A percentile compares a stretch with the other conserved stretches of the same genome.
phyloP scores from a whole-genome alignment of 2,329 filamentous ascomycete genomes.

The Colletotrichum sp. region DNA sequence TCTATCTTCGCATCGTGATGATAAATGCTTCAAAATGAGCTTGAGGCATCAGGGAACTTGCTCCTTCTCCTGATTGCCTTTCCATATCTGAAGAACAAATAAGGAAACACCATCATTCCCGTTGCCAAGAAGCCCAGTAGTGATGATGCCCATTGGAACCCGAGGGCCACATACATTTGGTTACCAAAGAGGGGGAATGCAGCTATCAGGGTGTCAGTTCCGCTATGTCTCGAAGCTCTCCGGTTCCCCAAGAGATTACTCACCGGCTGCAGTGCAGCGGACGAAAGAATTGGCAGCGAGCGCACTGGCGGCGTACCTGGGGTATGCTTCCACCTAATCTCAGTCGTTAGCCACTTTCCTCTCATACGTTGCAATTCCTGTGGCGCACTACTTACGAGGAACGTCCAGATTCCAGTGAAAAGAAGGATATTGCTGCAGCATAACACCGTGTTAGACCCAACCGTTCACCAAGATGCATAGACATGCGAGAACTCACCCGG shows the following conservation, averaged over 20 bases:
- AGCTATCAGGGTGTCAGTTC: conserved; percentile 47
- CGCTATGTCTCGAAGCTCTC: neutral
- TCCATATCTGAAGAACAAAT: conserved; percentile 66
- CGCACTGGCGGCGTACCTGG: conserved; percentile 75
- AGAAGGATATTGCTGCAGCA: conserved; percentile 70
- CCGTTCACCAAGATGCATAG: neutral
- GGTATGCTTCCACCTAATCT: conserved; percentile 73
- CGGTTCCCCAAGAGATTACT: too few species aligned
- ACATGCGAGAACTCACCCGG: conserved; percentile 58
- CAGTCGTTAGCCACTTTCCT: neutral
- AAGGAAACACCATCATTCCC: conserved; percentile 68
- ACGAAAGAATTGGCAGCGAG: conserved; percentile 85
- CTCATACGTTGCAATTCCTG: too few species aligned
- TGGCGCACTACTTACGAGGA: conserved; percentile 80
- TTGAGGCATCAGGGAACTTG: conserved; percentile 46
- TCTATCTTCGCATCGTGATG: rapidly evolving
- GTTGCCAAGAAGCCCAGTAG: conserved; percentile 67
- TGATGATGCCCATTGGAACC: conserved; percentile 72
- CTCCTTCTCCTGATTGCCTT: conserved; percentile 63
- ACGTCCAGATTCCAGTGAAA: conserved; percentile 88
- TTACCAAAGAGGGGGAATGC: conserved; percentile 78
- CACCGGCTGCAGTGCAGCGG: conserved; percentile 78
- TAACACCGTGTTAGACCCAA: conserved; percentile 2
- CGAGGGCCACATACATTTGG: conserved; percentile 73
- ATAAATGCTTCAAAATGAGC: neutral